A percentile compares a stretch with the other conserved stretches of the same genome.
phyloP scores from a whole-genome alignment of 306 rosid genomes.

The Albizia julibrissin region DNA sequence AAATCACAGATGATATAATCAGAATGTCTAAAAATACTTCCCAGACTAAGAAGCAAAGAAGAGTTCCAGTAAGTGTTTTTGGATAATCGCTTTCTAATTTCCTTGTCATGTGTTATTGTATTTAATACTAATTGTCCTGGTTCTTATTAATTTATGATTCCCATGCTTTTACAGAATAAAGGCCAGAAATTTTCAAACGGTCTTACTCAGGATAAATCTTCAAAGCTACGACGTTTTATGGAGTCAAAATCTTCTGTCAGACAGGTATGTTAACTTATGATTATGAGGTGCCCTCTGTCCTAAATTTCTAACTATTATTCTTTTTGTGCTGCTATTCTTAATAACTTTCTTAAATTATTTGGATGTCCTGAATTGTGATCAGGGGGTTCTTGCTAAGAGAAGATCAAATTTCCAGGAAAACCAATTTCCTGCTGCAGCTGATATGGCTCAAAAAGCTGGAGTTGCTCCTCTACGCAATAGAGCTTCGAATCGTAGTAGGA shows the following conservation, averaged over 20 bases:
- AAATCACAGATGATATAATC: conserved; percentile 72
- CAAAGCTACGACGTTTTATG: conserved; percentile 58
- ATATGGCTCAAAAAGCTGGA: conserved; percentile 72
- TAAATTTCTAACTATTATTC: background rate
- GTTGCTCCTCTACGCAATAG: conserved; percentile 61
- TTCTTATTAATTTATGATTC: conserved; percentile 9
- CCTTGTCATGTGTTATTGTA: background rate
- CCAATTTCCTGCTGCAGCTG: conserved; percentile 70
- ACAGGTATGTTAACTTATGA: conserved; percentile 54
- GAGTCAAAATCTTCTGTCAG: conserved; percentile 79
- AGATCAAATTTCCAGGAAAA: conserved; percentile 83
- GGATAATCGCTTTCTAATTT: background rate
- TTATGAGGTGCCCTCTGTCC: background rate
- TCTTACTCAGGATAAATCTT: conserved; percentile 61
- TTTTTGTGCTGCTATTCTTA: background rate
- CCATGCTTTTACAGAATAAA: conserved; percentile 57
- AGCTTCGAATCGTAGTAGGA: conserved; percentile 49
- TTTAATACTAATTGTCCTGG: background rate
- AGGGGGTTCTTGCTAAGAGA: conserved; percentile 83
- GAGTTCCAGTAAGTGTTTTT: conserved; percentile 55
- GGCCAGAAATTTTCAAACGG: conserved; percentile 48
- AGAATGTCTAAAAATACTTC: conserved; percentile 63
- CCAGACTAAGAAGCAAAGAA: conserved; percentile 46
- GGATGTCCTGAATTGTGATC: conserved; percentile 13
- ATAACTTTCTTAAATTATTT: background rate